Evolutionary conservation across 352 stramenopile genomes (phyloP), one percentile per base, ranked within the genome.

Genomic region (Phytopythium chamaehyphon): DNA sequence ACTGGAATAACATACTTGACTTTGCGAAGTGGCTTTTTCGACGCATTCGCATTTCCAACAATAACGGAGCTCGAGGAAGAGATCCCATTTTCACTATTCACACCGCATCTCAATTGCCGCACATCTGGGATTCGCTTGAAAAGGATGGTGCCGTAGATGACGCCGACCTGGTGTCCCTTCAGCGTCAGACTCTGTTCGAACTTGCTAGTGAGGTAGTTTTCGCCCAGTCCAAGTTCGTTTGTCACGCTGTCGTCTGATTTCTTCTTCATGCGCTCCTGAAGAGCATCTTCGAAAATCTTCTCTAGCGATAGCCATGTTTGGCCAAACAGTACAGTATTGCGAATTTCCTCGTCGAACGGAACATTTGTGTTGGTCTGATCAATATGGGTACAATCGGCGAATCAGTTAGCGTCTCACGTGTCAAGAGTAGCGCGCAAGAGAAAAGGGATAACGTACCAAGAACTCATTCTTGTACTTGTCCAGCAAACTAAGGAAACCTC

Each of bases 81-180:
- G 51, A 95, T 94, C 4, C 85, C 85, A 26, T 90, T 83, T 43
- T 95, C 85, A 35, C 83, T 93, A 59, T 93, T 95, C 23, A 95
- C 85, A 22, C 85, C 85, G 31, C 81, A 93, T 21, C 85, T 79
- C 47, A 95, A 61, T 49, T 95, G 85, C 7, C 85, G 81, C 9
- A 95, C 83, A 54, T 95, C 85, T 2, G 85, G 85, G 38, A 95
- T 94, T n/a, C 80, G 77, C 54, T 90, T 94, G 65, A 95, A 95
- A 18, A 95, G 40, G 24, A 95, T 88, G 16, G 85, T 94, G 15
- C 85, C 85, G 54, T 93, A 92, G 40, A 95, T 79, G 37, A 95
- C 82, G 31, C 76, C 85, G 46, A 95, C 82, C 60, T 91, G 80
- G 48, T 95, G 85, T 9, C 85, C 85, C 40, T 95, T 93, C 28